Evolutionary conservation across 495 filamentous ascomycete species (phyloP).

Genomic region (Trichoderma virens): DNA sequence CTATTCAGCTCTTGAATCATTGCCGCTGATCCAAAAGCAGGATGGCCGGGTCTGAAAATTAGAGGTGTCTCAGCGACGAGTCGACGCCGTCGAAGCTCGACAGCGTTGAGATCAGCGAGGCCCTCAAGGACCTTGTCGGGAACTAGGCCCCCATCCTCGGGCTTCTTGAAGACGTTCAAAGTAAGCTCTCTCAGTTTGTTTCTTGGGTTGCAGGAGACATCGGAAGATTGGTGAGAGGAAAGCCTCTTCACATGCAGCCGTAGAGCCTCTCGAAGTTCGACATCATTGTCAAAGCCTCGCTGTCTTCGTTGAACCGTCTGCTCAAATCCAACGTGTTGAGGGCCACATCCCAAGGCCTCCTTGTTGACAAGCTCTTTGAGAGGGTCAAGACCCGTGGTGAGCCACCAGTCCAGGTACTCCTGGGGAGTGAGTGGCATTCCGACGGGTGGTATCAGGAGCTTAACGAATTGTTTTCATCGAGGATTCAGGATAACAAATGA

Average conservation of each 20-base stretch:
- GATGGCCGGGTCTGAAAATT: not conserved
- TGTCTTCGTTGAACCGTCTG: not conserved
- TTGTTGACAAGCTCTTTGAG: not conserved
- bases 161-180: not conserved
- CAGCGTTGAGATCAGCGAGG: not conserved
- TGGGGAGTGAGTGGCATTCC: conserved; percentile 3
- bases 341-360: not conserved
- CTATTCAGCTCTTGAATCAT: conserved; percentile 2
- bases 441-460: not conserved
- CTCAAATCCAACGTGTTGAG: conserved; percentile 2
- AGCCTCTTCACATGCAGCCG: not conserved
- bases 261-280: not conserved
- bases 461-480: not conserved
- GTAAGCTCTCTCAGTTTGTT: not conserved
- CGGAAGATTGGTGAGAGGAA: not conserved
- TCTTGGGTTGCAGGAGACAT: not conserved
- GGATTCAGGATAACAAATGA: not conserved
- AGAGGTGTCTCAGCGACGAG: not conserved
- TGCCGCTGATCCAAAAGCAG: not conserved
- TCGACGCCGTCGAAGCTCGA: conserved; percentile 1
- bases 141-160: conserved; percentile 3
- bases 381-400: not conserved
- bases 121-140: not conserved
- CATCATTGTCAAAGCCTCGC: conserved; percentile 7
- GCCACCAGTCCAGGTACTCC: conserved; percentile 9